A percentile compares a stretch with the other conserved stretches of the same genome.
phyloP scores from a whole-genome alignment of 179 eudicot genomes.

The Amaranthus tricolor region DNA sequence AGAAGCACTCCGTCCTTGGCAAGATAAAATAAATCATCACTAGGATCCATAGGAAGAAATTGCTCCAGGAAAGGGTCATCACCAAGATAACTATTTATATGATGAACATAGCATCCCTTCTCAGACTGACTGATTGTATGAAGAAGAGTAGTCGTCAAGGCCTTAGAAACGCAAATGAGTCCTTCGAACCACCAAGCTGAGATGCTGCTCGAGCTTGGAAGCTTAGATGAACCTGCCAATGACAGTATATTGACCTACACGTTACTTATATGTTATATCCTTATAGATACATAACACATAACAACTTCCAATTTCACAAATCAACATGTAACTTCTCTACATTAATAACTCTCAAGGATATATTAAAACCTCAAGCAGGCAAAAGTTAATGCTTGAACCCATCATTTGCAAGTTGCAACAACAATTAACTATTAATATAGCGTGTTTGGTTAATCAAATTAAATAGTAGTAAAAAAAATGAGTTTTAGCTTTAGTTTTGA shows the following conservation, averaged over 20 bases:
- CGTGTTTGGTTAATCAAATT: no score
- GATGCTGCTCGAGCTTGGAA: constrained; percentile 64
- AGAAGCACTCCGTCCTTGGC: constrained; percentile 87
- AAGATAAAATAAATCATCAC: constrained; percentile 62
- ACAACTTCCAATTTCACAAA: constrained; percentile 11
- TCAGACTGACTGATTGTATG: constrained; percentile 71
- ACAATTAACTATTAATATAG: neutral
- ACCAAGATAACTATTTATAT: constrained; percentile 72
- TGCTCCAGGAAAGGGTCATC: constrained; percentile 81
- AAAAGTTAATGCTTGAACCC: neutral
- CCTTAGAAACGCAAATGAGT: constrained; percentile 62
- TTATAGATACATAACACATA: neutral
- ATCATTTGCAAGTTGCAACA: constrained; percentile 12
- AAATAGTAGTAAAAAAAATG: no score
- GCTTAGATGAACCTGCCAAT: constrained; percentile 62
- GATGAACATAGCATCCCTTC: constrained; percentile 71
- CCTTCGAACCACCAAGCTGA: constrained; percentile 51
- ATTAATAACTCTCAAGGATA: constrained; percentile 7
- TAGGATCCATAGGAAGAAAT: constrained; percentile 68
- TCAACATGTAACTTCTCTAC: constrained; percentile 20
- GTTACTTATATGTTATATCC: constrained; percentile 1
- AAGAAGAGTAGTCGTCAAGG: constrained; percentile 70
- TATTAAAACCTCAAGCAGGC: neutral
- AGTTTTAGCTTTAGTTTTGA: no score
- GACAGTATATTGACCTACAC: constrained; percentile 25